Evolutionary conservation across 345 rosid genomes (phyloP).

Genomic region (Rhizophora apiculata): DNA sequence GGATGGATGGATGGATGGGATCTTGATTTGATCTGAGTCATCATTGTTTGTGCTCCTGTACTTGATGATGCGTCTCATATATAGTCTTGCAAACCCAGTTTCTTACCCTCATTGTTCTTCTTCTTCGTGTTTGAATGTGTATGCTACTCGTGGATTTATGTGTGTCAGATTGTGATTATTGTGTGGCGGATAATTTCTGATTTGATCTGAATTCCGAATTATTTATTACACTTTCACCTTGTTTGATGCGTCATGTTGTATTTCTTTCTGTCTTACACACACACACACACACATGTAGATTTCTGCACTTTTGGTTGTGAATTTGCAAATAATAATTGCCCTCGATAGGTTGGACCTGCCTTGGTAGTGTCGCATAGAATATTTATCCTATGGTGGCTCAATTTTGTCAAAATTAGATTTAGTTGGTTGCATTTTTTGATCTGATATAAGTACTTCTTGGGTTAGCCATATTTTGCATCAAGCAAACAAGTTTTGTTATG

Average conservation of each 20-base stretch:
- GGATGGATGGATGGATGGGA: not conserved
- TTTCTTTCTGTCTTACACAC: not conserved
- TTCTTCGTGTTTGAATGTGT: not conserved
- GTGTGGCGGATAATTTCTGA: slow-evolving; percentile 1
- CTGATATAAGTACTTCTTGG: too few relatives aligned
- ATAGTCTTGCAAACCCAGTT: not conserved
- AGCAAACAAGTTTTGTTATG: too few relatives aligned
- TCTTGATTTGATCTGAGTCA: not conserved
- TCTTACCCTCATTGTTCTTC: not conserved
- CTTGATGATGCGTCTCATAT: not conserved
- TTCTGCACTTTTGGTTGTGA: not conserved
- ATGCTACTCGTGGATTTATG: not conserved
- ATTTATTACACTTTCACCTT: not conserved
- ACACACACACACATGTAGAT: not conserved
- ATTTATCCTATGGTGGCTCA: too few relatives aligned
- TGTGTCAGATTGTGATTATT: not conserved
- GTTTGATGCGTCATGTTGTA: not conserved
- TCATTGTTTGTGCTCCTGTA: not conserved
- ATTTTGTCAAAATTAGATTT: too few relatives aligned
- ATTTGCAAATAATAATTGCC: not conserved
- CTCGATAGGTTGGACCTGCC: not conserved
- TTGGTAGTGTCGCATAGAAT: too few relatives aligned
- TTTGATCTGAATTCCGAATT: not conserved
- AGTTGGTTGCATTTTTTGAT: too few relatives aligned
- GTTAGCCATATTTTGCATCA: too few relatives aligned